Base-by-base conservation (phyloP, 2,329 filamentous ascomycete genomes). In the Pseudogymnoascus sp. region DNA sequence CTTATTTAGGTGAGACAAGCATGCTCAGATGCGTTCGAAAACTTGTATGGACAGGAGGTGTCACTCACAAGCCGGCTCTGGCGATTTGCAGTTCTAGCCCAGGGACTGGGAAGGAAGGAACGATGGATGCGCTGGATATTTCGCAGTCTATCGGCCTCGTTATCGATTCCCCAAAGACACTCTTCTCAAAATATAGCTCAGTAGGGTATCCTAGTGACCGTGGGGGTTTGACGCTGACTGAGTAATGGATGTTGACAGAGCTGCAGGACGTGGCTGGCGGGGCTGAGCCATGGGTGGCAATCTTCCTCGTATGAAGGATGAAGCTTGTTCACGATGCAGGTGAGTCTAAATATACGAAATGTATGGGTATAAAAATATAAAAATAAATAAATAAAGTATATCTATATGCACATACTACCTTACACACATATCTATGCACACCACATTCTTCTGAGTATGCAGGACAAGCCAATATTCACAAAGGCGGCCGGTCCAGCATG, bases 281-380 rank as follows among this genome's bases (percentile, higher is more conserved):
- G 43, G 43, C 28, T 53, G 43, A 30, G 43, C 28, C 28, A 30
- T 41, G 20, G 39, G 39, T n/a, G 25, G n/a, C 43, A 53, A 33
- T 18, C n/a, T 18, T 12, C 35, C 25, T 33, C 25, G n/a, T 53
- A 53, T 30, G n/a, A 18, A 33, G 43, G 4, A 53, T 18, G 43
- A 53, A 53, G 43, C 43, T 53, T 53, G 25, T 53, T 33, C n/a
- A 33, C n/a, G 2, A 33, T 53, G 43, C n/a, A 33, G 28, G n/a
- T 33, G 28, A 53, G 43, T 53, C 43, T 53, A 53, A 53, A 53
- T 53, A 53, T 53, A 50, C 7, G 43, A 18, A 18, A 30, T 37
- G 14, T n/a, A 37, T 37, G 11, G 5, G 5, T 5, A 25, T 25
- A 25, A 25, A 25, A 25, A 25, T 15, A 30, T 50, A 50, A 15